Evolutionary conservation across 495 filamentous ascomycete species (phyloP), one percentile per base, ranked within the genome.

Genomic region (Oidiodendron maius): DNA sequence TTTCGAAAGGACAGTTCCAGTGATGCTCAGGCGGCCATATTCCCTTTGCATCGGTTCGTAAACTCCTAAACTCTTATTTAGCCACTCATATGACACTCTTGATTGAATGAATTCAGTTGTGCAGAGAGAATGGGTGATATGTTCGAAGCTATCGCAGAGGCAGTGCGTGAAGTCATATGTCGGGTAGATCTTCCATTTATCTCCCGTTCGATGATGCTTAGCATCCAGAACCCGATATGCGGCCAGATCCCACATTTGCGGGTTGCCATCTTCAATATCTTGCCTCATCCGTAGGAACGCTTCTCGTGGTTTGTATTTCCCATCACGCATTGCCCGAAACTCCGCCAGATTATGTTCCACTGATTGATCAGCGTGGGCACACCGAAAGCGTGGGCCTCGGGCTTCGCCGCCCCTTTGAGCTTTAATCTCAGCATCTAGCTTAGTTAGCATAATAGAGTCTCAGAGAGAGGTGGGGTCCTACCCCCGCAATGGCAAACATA

Each of bases 281-380:
- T 86, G 90, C 66, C 95, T 95, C 91, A 97, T 95, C 45, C 93
- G 83, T 38, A 98, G 68, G 54, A 87, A 89, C 2, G 90, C 93
- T 58, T 89, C 86, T 55, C 83, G 79, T 2, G 93, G 86, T 61
- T 84, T 82, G 64, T 96, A 97, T 63, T 87, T 83, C 18, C 93
- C 94, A 62, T 91, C 89, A 17, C 82, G 71, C 93, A 98, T 97
- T 20, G 78, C 87, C 40, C 88, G 74, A 64, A 98, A 96, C 56
- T 96, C 83, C 4, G 67, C 53, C 37, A 97, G 63, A 48, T 89
- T 94, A 44, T 88, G 81, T 46, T 90, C 86, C 20, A 79, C 75
- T 0, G 80, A 69, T 52, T 87, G 81, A 8, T 83, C 73, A 26
- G 89, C 82, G 63, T 97, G 87, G 44, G 71, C 67, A 64, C 91